phyloP scores from a whole-genome alignment of 2,329 filamentous ascomycete species.

The Dryadomyces quercivorus region DNA sequence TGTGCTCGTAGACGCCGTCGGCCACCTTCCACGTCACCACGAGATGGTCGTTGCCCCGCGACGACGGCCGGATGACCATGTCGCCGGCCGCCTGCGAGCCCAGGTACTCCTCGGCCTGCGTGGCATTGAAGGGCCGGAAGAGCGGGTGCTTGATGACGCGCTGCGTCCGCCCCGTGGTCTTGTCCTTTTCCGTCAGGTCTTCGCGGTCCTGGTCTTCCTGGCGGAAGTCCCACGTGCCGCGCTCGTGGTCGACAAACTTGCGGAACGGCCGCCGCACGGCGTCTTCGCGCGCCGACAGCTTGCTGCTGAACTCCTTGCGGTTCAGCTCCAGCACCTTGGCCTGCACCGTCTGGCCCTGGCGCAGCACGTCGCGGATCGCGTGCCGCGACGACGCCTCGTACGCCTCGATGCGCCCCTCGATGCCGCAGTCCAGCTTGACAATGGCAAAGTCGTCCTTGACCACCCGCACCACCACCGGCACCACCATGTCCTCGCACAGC shows the following conservation, averaged over 20 bases:
- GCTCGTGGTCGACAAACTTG: slow-evolving; percentile 56
- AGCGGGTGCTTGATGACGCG: slow-evolving; percentile 96
- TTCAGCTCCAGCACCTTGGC: slow-evolving; percentile 84
- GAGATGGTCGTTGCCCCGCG: slow-evolving; percentile 88
- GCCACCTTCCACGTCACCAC: slow-evolving; percentile 97
- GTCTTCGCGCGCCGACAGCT: slow-evolving; percentile 75
- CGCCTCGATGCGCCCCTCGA: slow-evolving; percentile 77
- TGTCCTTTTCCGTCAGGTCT: slow-evolving; percentile 73
- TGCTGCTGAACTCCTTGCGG: slow-evolving; percentile 71
- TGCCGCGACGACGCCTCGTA: slow-evolving; percentile 67
- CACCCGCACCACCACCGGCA: slow-evolving; percentile 77
- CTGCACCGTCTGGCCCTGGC: slow-evolving; percentile 70
- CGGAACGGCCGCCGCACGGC: slow-evolving; percentile 62
- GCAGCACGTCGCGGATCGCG: slow-evolving; percentile 61
- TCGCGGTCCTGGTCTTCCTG: slow-evolving; percentile 76
- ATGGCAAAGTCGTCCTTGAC: slow-evolving; percentile 90
- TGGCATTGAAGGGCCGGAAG: slow-evolving; percentile 85
- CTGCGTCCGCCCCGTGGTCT: slow-evolving; percentile 71
- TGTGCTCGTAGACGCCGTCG: slow-evolving; percentile 92
- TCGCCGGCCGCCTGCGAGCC: slow-evolving; percentile 78
- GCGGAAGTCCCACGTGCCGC: slow-evolving; percentile 75
- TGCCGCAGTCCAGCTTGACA: slow-evolving; percentile 83
- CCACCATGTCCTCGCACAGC: slow-evolving; percentile 78
- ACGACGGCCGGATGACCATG: slow-evolving; percentile 88
- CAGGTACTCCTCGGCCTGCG: slow-evolving; percentile 86